Percentiles rank a stretch among this genome's conserved stretches.
These are phyloP conservation scores for Euphorbia peplus DNA, from an alignment of 345 rosid species.

Conservation along the genomic window DNA sequence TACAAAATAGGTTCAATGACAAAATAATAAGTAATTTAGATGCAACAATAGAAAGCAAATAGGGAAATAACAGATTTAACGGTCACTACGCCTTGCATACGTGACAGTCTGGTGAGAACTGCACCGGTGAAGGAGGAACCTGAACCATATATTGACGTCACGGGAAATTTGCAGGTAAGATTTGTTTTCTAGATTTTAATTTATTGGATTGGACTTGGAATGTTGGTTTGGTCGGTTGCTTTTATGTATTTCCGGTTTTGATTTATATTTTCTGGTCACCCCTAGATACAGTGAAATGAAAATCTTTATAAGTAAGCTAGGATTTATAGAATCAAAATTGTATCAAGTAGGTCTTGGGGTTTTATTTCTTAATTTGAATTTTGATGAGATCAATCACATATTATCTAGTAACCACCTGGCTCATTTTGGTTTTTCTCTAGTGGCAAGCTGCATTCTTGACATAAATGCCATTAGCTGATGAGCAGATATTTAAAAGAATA, in stretches of 20 bases:
- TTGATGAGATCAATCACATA: neutral
- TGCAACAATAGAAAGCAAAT: too few relatives aligned
- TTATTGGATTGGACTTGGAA: constrained; percentile 2
- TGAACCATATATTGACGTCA: constrained; percentile 81
- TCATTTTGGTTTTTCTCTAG: neutral
- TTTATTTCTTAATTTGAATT: neutral
- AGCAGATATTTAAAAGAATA: constrained; percentile 6
- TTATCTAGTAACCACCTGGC: neutral
- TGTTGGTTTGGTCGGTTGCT: neutral
- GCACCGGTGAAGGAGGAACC: constrained; percentile 80
- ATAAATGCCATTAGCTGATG: neutral
- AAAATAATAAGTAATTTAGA: too few relatives aligned
- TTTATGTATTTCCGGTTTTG: neutral
- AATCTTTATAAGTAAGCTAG: neutral
- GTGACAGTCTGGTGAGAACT: constrained; percentile 74
- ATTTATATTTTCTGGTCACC: neutral
- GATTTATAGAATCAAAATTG: too few relatives aligned
- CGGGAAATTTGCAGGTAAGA: constrained; percentile 94
- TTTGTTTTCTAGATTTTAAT: neutral
- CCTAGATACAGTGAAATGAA: neutral
- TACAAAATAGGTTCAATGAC: too few relatives aligned
- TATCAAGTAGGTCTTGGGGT: neutral
- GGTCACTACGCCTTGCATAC: too few relatives aligned
- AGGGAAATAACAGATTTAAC: too few relatives aligned
- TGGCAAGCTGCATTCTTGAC: neutral